Percentiles rank a stretch among this genome's conserved stretches.
Evolutionary conservation across 1,284 basidiomycete species (phyloP).

Genomic region (Ganoderma leucocontextum): DNA sequence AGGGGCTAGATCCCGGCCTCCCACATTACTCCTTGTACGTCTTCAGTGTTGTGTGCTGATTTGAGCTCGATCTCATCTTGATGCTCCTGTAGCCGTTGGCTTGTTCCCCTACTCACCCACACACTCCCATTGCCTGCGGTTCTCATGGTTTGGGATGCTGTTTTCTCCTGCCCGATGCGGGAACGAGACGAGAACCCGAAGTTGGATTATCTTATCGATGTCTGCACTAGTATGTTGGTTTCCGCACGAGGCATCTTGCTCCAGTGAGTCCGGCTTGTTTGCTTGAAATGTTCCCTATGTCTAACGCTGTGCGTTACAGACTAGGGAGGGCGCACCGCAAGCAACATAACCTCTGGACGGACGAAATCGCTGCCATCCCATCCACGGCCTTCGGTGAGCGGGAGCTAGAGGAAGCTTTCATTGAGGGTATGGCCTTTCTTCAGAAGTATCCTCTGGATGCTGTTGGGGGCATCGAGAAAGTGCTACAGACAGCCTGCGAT

Average conservation of each 20-base stretch:
- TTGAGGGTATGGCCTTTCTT: conserved; percentile 70
- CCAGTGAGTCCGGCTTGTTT: conserved; percentile 50
- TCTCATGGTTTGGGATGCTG: conserved; percentile 72
- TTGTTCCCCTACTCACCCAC: conserved; percentile 76
- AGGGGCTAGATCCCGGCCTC: conserved; percentile 73
- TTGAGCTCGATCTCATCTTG: conserved; percentile 23
- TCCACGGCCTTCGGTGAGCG: conserved; percentile 57
- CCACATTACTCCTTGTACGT: conserved; percentile 85
- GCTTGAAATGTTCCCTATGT: background rate
- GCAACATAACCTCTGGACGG: conserved; percentile 62
- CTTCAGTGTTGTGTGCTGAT: conserved; percentile 26
- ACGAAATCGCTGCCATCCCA: conserved; percentile 49
- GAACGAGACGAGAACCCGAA: conserved; percentile 65
- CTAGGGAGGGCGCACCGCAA: conserved; percentile 57
- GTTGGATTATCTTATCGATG: conserved; percentile 70
- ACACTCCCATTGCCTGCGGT: conserved; percentile 70
- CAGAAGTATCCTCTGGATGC: conserved; percentile 68
- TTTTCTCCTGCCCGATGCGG: conserved; percentile 67
- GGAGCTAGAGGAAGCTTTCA: conserved; percentile 70
- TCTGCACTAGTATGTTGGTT: conserved; percentile 74
- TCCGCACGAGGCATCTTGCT: conserved; percentile 61
- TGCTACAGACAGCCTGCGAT: conserved; percentile 74
- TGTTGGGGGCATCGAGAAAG: conserved; percentile 71
- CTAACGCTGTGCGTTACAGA: conserved; percentile 45
- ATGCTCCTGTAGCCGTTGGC: conserved; percentile 65